phyloP scores from a whole-genome alignment of 2,329 filamentous ascomycete genomes.

The Didymella sp. region DNA sequence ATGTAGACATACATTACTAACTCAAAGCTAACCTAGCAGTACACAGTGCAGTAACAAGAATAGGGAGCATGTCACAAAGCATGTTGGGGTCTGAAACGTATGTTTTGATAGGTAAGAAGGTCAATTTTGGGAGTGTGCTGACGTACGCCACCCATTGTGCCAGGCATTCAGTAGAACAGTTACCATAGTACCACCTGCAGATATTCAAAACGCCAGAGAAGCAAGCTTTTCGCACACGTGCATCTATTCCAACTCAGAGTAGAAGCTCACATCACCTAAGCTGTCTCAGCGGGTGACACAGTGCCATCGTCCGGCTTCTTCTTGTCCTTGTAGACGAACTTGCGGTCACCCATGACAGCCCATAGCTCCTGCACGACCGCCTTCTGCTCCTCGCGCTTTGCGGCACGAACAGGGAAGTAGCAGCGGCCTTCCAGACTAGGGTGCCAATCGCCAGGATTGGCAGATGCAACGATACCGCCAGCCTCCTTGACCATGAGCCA shows the following conservation, averaged over 20 bases:
- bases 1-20: too few species aligned
- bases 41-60: too few species aligned
- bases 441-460: constrained; percentile 48
- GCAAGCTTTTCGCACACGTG: not conserved
- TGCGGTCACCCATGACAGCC: constrained; percentile 45
- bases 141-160: too few species aligned
- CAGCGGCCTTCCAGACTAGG: constrained; percentile 44
- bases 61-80: not conserved
- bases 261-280: not conserved
- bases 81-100: not conserved
- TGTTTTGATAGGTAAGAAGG: not conserved
- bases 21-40: too few species aligned
- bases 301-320: constrained; percentile 9
- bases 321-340: constrained; percentile 36
- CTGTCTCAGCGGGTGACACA: constrained; percentile 5
- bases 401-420: constrained; percentile 46
- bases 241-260: not conserved
- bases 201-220: not conserved
- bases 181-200: not conserved
- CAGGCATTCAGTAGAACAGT: too few species aligned
- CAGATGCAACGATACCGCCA: constrained; percentile 46
- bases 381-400: constrained; percentile 41
- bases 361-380: constrained; percentile 46
- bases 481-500: constrained; percentile 51
- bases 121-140: not conserved